Percentiles rank a stretch among this genome's conserved stretches.
Evolutionary conservation across 2,329 filamentous ascomycete genomes (phyloP).

Genomic region (Lasiodiplodia sp.): DNA sequence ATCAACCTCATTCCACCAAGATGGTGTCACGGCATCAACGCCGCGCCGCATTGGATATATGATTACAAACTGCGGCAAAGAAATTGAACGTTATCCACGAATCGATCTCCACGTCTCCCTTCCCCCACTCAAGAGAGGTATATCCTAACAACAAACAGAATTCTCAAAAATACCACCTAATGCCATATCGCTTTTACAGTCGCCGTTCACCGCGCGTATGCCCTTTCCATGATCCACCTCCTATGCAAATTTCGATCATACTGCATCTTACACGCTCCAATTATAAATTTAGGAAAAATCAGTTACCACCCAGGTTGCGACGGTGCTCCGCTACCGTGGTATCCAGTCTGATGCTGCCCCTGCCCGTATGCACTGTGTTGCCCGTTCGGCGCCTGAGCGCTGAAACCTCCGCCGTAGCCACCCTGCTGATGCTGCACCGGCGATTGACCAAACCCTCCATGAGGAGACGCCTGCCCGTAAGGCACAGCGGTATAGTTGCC

Average conservation of each 20-base stretch:
- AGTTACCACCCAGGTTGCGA: slow-evolving; percentile 24
- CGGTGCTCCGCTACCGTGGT: slow-evolving; percentile 10
- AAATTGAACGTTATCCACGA: not conserved
- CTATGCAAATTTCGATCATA: slow-evolving; percentile 17
- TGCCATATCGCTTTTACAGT: slow-evolving; percentile 16
- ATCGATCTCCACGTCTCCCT: not conserved
- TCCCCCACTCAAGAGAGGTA: not conserved
- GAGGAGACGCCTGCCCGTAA: slow-evolving; percentile 13
- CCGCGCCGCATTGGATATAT: not conserved
- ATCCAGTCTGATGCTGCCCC: slow-evolving; percentile 11
- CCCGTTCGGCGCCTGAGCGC: not conserved
- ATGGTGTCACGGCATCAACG: not conserved
- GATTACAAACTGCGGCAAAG: not conserved
- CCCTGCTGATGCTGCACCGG: slow-evolving; percentile 17
- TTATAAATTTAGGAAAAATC: not conserved
- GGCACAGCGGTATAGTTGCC: slow-evolving; percentile 4
- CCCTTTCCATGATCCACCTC: not conserved
- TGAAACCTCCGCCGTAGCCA: not conserved
- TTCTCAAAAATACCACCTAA: slow-evolving; percentile 1
- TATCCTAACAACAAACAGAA: slow-evolving; percentile 16
- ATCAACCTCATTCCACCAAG: not conserved
- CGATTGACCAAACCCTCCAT: slow-evolving; percentile 17
- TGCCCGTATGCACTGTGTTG: slow-evolving; percentile 16
- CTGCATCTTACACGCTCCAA: slow-evolving; percentile 26
- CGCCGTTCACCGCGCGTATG: not conserved